A percentile compares a stretch with the other conserved stretches of the same genome.
These are phyloP conservation scores for Antrodiella citrinella DNA, from an alignment of 768 basidiomycete species.

Conservation along the genomic window DNA sequence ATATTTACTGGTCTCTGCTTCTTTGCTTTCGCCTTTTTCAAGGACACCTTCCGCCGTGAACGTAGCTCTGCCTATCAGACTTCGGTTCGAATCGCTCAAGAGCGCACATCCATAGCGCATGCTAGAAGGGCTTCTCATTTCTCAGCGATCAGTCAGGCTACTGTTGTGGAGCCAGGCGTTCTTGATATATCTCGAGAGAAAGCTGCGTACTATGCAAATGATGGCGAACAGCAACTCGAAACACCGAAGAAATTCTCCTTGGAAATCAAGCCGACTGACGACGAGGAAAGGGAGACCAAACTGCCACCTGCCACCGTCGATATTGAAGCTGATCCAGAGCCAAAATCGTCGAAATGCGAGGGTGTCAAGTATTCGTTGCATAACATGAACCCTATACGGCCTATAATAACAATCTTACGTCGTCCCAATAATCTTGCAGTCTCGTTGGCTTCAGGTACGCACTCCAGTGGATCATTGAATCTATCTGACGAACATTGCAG, in stretches of 20 bases:
- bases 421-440: constrained; percentile 62
- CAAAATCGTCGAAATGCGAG: constrained; percentile 5
- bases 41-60: constrained; percentile 77
- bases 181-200: background rate
- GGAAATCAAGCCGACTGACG: background rate
- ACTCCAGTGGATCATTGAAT: background rate
- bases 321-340: constrained; percentile 12
- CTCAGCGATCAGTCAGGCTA: background rate
- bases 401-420: constrained; percentile 48
- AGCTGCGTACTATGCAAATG: background rate
- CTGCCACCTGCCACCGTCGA: constrained; percentile 9
- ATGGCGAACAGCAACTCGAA: background rate
- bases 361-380: constrained; percentile 47
- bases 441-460: constrained; percentile 55
- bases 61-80: constrained; percentile 76
- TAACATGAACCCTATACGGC: constrained; percentile 71
- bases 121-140: background rate
- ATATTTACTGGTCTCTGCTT: constrained; percentile 50
- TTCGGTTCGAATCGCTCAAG: constrained; percentile 31
- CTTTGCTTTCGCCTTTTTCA: constrained; percentile 60
- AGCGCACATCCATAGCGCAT: background rate
- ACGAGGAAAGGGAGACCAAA: constrained; percentile 8
- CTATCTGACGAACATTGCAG: constrained; percentile 25
- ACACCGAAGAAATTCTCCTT: background rate
- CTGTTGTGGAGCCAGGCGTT: background rate